Evolutionary conservation across 2,329 filamentous ascomycete species (phyloP), one percentile per base, ranked within the genome.

Genomic region (Penicillium sp.): DNA sequence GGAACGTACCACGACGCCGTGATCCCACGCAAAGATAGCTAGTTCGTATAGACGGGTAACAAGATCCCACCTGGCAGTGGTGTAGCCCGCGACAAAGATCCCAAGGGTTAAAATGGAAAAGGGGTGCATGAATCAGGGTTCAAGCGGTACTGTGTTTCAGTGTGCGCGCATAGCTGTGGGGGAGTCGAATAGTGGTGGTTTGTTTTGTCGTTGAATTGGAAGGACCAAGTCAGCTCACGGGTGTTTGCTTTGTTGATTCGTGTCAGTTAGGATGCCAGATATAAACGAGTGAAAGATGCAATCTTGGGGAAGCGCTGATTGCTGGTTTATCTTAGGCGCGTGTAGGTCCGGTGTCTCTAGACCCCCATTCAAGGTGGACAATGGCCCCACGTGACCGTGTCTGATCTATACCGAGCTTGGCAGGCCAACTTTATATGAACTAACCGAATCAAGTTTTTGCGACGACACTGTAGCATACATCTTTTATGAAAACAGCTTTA

Each of bases 31-130:
- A 75, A 97, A 99, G 64, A 96, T 89, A 66, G 91, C 89, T 69
- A 99, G 86, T 78, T 99, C 93, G 88, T 97, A 96, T 69, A 97
- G 84, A 69, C 92, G 88, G 67, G 93, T 97, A 66, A 97, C 92
- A 61, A 99, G 87, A 79, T 97, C 94, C 92, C 94, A 99, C 82
- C 94, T 89, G 73, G 94, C 94, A 79, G 94, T 99, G 76, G 93
- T 97, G 83, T 99, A 99, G 77, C 94, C 94, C 80, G 94, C 93
- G 83, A 97, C 89, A 82, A 99, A 99, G 81, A 99, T 97, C 79
- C 89, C 92, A 79, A 96, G 87, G 71, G 92, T 96, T 77, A 97
- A 85, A 75, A 93, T 82, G 62, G 93, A 97, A 81, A 97, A 97
- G 71, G 92, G 91, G 91, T 97, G 92, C 93, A 97, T 97, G 67